phyloP scores from a whole-genome alignment of 164 flowering plant species.

The Vitis vinifera region DNA sequence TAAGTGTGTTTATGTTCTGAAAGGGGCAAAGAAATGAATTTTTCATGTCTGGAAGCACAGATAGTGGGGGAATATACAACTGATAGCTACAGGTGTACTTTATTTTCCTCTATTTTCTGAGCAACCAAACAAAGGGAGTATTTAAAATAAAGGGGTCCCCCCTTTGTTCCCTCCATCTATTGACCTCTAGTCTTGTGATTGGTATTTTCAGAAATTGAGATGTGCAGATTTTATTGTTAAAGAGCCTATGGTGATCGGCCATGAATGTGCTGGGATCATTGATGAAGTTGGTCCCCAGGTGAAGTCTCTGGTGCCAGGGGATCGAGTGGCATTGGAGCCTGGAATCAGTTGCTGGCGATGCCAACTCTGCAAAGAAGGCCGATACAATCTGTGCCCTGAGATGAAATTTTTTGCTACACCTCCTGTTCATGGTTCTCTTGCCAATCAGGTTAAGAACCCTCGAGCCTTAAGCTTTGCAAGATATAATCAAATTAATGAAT shows the following conservation, averaged over 20 bases:
- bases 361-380: constrained; percentile 65
- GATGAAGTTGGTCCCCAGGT: constrained; percentile 87
- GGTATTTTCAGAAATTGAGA: constrained; percentile 47
- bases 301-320: constrained; percentile 63
- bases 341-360: constrained; percentile 72
- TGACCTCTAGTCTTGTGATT: constrained; percentile 18
- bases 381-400: constrained; percentile 89
- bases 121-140: too few species aligned
- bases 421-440: constrained; percentile 86
- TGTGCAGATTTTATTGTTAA: constrained; percentile 72
- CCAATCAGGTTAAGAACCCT: constrained; percentile 60
- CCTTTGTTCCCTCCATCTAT: constrained; percentile 22
- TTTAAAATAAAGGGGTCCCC: too few species aligned
- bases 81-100: too few species aligned
- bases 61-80: too few species aligned
- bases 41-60: too few species aligned
- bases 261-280: constrained; percentile 91
- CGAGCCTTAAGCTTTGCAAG: background rate
- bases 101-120: too few species aligned
- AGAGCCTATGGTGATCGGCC: constrained; percentile 99
- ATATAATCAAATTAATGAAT: background rate
- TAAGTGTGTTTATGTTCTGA: too few species aligned
- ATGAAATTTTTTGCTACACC: constrained; percentile 98
- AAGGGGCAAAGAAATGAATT: too few species aligned
- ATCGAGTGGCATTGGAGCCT: constrained; percentile 92